Evolutionary conservation across 1,284 basidiomycete species (phyloP).

Genomic region (Ganoderma lucidum): DNA sequence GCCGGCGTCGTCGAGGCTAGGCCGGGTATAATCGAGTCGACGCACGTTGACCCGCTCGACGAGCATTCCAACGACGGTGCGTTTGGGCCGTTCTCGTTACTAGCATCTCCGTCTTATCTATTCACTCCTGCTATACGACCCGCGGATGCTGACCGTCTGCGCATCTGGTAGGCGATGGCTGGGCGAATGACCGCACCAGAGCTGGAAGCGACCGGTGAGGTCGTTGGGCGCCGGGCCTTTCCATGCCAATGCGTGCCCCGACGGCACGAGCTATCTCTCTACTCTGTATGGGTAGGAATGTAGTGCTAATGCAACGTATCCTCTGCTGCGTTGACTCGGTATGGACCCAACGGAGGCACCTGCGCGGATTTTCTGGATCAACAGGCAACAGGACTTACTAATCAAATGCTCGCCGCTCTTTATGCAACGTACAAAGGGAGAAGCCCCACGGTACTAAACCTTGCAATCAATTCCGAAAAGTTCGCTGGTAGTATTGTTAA

Average conservation of each 20-base stretch:
- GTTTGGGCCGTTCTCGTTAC: conserved; percentile 12
- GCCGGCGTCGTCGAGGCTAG: conserved; percentile 59
- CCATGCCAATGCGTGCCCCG: too few species aligned
- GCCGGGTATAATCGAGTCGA: conserved; percentile 60
- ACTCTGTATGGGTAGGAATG: background rate
- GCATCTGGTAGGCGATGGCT: conserved; percentile 48
- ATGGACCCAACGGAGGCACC: background rate
- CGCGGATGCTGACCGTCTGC: background rate
- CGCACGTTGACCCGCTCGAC: conserved; percentile 58
- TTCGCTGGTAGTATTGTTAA: too few species aligned
- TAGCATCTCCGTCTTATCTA: background rate
- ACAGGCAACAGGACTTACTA: too few species aligned
- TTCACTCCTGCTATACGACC: background rate
- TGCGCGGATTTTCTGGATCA: too few species aligned
- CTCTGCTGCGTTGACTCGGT: background rate
- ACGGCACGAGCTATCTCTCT: too few species aligned
- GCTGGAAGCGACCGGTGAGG: conserved; percentile 9
- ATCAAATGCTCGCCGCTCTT: too few species aligned
- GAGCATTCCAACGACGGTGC: conserved; percentile 53
- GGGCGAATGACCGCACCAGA: conserved; percentile 46
- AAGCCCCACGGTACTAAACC: too few species aligned
- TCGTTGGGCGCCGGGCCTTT: too few species aligned
- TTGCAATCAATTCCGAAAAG: too few species aligned
- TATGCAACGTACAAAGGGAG: too few species aligned
- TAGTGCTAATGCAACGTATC: background rate